Evolutionary conservation across 805 yeast species (phyloP), one percentile per base, ranked within the genome.

Genomic region (Vanderwaltozyma tropicalis): DNA sequence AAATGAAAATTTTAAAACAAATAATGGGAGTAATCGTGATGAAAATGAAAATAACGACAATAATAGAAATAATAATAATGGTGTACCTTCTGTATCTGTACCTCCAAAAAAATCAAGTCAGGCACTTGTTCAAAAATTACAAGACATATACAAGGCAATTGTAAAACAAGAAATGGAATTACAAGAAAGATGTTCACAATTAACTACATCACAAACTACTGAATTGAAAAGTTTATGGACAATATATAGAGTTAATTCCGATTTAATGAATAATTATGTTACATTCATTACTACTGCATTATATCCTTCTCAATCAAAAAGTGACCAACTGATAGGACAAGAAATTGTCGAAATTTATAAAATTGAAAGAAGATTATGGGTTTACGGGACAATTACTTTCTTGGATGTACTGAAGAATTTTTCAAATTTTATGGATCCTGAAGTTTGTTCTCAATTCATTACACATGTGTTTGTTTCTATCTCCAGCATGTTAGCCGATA

Each of bases 351-450:
- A 79, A 45, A 72, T 80, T 29, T 82, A 83, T 55, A 76, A 86
- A 55, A 80, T 83, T 31, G 83, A 84, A 26, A 67, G 89, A 49
- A 64, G 92, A 48, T 67, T 83, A 66, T 83, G 92, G 92, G 88
- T 83, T 8, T 82, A 82, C 55, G 94, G 94, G 19, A 76, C 84
- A 12, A 88, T 82, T 13, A 84, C 88, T 15, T 80, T 82, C 48
- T 59, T 81, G 35, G 92, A 81, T 54, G 86, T 81, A 6, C 61
- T 81, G 50, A 81, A 81, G 53, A 81, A 80, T 55, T 80, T 81
- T 34, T 77, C 80, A 15, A 74, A 80, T 17, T 80, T 79, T 50
- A 74, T 75, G 50, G 88, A 81, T 46, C 88, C 82, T 25, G 88
- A 80, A 52, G 79, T 81, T 13, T 80, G 85, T 52, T 74, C 78